A percentile compares a stretch with the other conserved stretches of the same genome.
These are phyloP conservation scores for Davidsoniella eucalypti DNA, from an alignment of 2,329 filamentous ascomycete genomes.

Conservation along the genomic window DNA sequence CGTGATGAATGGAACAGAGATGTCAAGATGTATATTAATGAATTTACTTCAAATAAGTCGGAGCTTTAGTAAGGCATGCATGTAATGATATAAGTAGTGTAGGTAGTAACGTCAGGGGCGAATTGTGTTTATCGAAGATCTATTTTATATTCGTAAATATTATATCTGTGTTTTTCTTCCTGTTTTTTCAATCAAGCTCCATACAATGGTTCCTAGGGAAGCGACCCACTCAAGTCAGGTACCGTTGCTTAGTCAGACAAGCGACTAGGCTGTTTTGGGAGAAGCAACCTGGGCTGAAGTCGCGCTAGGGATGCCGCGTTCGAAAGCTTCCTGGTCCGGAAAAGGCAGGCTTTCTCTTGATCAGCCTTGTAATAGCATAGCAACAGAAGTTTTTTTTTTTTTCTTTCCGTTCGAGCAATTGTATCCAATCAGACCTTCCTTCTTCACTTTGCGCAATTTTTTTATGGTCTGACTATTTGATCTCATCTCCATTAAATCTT, in stretches of 20 bases:
- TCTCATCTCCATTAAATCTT: not conserved
- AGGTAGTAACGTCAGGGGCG: no score
- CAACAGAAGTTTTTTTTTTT: constrained; percentile 1
- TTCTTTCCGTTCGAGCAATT: not conserved
- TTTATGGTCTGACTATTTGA: not conserved
- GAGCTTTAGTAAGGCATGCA: no score
- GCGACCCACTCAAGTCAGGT: not conserved
- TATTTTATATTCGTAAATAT: no score
- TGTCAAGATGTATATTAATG: no score
- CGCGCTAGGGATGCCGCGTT: constrained; percentile 5
- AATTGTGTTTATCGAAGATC: no score
- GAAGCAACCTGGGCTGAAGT: constrained; percentile 2
- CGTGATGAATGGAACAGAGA: no score
- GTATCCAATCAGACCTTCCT: not conserved
- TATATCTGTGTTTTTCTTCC: no score
- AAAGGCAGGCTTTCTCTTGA: no score
- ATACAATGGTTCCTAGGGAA: not conserved
- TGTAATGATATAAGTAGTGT: no score
- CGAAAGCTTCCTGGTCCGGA: no score
- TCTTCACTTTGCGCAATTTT: not conserved
- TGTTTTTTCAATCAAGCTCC: no score
- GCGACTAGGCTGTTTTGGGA: constrained; percentile 4
- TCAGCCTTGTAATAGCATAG: not conserved
- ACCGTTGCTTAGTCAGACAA: not conserved
- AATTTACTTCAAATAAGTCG: no score